phyloP scores from a whole-genome alignment of 2,329 filamentous ascomycete genomes.

The Arthrinium puccinioides region DNA sequence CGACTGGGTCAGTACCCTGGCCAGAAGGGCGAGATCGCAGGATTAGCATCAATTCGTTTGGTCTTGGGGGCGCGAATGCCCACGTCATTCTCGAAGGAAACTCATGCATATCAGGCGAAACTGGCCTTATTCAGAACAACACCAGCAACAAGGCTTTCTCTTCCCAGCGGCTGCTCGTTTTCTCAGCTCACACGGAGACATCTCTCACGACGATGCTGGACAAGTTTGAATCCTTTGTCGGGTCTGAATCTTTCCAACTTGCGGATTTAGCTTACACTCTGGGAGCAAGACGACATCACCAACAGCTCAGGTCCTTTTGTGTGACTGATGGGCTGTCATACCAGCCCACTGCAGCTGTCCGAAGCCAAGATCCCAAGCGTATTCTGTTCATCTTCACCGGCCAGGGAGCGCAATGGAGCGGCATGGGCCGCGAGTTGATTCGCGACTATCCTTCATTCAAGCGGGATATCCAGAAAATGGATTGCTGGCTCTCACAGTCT shows the following conservation, averaged over 20 bases:
- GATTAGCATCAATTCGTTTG: slow-evolving; percentile 3
- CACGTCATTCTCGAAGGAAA: slow-evolving; percentile 4
- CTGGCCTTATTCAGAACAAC: neutral
- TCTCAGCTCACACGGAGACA: too few relatives aligned
- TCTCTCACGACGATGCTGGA: too few relatives aligned
- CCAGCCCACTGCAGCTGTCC: too few relatives aligned
- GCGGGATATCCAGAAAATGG: too few relatives aligned
- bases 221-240: too few relatives aligned
- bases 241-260: too few relatives aligned
- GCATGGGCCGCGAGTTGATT: neutral
- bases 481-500: too few relatives aligned
- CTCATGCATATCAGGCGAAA: neutral
- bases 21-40: neutral
- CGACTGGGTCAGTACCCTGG: neutral
- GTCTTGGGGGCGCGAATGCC: slow-evolving; percentile 4
- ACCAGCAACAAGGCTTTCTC: neutral
- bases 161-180: neutral
- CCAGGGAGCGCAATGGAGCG: neutral
- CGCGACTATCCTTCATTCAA: too few relatives aligned
- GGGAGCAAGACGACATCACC: neutral
- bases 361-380: too few relatives aligned
- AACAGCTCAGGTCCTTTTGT: neutral
- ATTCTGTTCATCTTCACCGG: too few relatives aligned
- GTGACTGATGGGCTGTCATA: neutral
- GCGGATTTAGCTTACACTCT: neutral